These are phyloP conservation scores for Sanghuangporus sanghuang DNA, from an alignment of 1,284 basidiomycete species.

Conservation along the genomic window DNA sequence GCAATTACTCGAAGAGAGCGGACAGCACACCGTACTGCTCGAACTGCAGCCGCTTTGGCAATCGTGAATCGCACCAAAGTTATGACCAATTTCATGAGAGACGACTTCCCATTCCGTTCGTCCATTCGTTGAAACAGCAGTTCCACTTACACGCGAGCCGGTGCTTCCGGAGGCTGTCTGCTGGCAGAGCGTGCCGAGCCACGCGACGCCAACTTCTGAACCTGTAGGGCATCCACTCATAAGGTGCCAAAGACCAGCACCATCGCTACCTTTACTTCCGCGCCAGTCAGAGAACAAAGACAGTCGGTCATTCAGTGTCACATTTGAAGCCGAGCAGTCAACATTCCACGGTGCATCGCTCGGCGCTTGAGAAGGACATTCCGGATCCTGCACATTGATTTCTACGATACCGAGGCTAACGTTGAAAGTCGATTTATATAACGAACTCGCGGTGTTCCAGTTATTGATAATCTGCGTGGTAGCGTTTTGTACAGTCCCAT, in stretches of 20 bases:
- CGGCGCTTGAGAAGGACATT: constrained; percentile 50
- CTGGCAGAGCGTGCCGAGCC: constrained; percentile 77
- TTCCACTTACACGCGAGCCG: constrained; percentile 66
- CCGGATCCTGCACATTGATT: constrained; percentile 59
- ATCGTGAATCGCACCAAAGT: constrained; percentile 88
- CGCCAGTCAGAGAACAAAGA: constrained; percentile 84
- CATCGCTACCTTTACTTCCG: constrained; percentile 65
- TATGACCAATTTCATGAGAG: constrained; percentile 87
- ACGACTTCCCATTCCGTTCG: constrained; percentile 78
- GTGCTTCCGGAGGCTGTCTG: constrained; percentile 42
- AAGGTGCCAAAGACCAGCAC: constrained; percentile 84
- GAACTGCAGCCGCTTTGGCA: constrained; percentile 63
- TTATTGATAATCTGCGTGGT: constrained; percentile 72
- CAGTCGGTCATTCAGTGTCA: constrained; percentile 65
- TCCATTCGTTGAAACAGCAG: constrained; percentile 77
- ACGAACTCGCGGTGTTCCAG: constrained; percentile 72
- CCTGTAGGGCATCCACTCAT: constrained; percentile 86
- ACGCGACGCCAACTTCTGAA: constrained; percentile 86
- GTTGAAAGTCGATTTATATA: constrained; percentile 84
- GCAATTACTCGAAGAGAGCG: constrained; percentile 56
- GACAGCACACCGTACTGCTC: constrained; percentile 60
- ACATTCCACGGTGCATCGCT: constrained; percentile 52
- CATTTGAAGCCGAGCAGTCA: constrained; percentile 37
- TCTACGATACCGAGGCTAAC: constrained; percentile 82
- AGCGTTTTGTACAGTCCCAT: constrained; percentile 60